These are phyloP conservation scores for Trichoderma gamsii DNA, from an alignment of 495 filamentous ascomycete genomes.

Conservation along the genomic window DNA sequence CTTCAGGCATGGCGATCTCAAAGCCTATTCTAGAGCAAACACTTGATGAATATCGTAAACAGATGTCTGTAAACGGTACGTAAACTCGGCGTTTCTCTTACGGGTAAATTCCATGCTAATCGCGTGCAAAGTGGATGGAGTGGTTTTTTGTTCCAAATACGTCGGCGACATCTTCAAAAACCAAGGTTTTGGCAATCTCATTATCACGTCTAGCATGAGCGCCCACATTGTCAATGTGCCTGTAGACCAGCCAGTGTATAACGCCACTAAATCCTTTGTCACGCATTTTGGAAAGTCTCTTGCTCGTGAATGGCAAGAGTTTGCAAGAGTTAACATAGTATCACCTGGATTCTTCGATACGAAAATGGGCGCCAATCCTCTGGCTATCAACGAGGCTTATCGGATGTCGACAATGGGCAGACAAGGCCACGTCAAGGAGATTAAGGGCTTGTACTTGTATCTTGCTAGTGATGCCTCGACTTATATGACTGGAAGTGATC, in stretches of 20 bases:
- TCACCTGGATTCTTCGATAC: conserved; percentile 23
- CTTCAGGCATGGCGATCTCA: conserved; percentile 44
- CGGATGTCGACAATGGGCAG: conserved; percentile 23
- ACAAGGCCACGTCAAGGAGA: conserved; percentile 30
- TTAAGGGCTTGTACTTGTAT: conserved; percentile 37
- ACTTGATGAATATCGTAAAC: conserved; percentile 42
- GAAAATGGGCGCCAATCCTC: conserved; percentile 29
- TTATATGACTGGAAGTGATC: conserved; percentile 61
- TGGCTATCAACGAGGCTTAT: conserved; percentile 33
- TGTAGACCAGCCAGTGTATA: conserved; percentile 56
- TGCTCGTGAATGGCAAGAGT: conserved; percentile 66
- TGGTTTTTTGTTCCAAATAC: conserved; percentile 48
- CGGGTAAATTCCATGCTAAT: conserved; percentile 15
- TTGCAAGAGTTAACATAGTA: conserved; percentile 60
- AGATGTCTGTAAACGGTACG: conserved; percentile 36
- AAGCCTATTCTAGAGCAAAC: conserved; percentile 44
- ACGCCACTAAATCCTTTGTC: conserved; percentile 57
- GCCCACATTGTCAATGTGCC: conserved; percentile 57
- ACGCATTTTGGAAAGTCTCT: conserved; percentile 41
- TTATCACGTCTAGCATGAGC: conserved; percentile 58
- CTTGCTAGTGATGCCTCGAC: conserved; percentile 54
- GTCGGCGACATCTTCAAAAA: conserved; percentile 45
- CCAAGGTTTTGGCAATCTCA: conserved; percentile 22
- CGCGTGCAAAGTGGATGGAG: conserved; percentile 43
- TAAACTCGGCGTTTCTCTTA: conserved; percentile 23